These are phyloP conservation scores for Williopsis jadinii DNA, from an alignment of 1,139 yeast species.

Conservation along the genomic window DNA sequence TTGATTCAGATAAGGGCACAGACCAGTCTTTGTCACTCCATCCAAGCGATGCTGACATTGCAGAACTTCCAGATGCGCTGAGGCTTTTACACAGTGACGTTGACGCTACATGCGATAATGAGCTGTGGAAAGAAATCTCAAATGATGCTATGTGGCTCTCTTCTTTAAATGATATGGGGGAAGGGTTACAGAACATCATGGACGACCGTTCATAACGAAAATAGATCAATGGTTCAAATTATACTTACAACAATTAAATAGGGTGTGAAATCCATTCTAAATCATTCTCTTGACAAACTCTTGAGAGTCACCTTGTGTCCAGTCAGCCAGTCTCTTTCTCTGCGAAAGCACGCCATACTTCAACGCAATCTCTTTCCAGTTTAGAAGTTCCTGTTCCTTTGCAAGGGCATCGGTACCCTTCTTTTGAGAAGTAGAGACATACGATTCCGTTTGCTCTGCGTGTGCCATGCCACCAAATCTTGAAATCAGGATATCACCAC, in stretches of 20 bases:
- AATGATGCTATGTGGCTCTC: conserved; percentile 69
- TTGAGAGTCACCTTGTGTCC: conserved; percentile 49
- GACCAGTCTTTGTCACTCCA: conserved; percentile 11
- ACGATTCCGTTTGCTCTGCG: conserved; percentile 33
- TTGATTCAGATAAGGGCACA: conserved; percentile 5
- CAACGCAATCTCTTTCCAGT: conserved; percentile 35
- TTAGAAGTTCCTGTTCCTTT: conserved; percentile 23
- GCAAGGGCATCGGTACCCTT: conserved; percentile 12
- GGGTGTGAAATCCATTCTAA: not conserved
- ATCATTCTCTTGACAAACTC: conserved; percentile 20
- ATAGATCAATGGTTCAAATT: too few species aligned
- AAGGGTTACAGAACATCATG: conserved; percentile 25
- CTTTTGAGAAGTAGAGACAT: not conserved
- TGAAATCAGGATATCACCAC: conserved; percentile 56
- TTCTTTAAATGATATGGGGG: conserved; percentile 28
- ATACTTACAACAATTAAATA: too few species aligned
- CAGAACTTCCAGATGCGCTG: conserved; percentile 17
- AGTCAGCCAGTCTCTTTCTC: conserved; percentile 51
- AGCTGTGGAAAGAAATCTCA: conserved; percentile 70
- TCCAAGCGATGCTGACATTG: conserved; percentile 11
- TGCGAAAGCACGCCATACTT: conserved; percentile 38
- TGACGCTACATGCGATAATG: conserved; percentile 41
- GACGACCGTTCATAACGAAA: conserved; percentile 8
- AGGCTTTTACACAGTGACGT: conserved; percentile 21
- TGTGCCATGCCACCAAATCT: conserved; percentile 52